phyloP scores from a whole-genome alignment of 306 rosid species.

The Prunus mume region DNA sequence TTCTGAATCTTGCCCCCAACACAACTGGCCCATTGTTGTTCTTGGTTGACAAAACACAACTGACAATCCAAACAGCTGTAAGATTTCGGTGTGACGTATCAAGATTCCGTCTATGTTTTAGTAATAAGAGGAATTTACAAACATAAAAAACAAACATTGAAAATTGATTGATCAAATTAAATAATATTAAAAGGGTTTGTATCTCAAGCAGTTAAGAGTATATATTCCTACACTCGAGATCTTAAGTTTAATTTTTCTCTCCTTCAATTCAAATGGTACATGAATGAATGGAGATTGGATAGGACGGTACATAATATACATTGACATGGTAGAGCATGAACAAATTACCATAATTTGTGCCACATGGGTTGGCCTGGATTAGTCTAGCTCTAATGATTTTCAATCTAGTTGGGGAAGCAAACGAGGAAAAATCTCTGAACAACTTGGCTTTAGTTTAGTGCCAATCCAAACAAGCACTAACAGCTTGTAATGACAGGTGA shows the following conservation, averaged over 20 bases:
- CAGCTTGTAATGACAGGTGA: conserved; percentile 26
- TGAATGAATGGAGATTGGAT: no score
- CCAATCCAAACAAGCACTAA: not conserved
- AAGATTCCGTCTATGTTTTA: not conserved
- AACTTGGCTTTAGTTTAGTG: not conserved
- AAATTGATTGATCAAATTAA: no score
- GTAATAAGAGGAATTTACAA: not conserved
- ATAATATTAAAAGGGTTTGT: no score
- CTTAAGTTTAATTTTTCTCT: no score
- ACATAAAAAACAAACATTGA: not conserved
- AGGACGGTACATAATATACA: no score
- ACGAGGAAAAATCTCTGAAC: not conserved
- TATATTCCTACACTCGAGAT: accelerated
- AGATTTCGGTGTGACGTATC: not conserved
- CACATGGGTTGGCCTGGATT: not conserved
- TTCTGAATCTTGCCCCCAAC: not conserved
- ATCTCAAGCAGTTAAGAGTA: no score
- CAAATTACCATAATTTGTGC: not conserved
- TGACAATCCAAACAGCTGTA: conserved; percentile 8
- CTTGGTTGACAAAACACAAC: not conserved
- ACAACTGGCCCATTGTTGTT: not conserved
- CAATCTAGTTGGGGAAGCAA: not conserved
- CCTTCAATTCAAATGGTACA: no score
- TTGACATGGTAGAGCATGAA: no score
- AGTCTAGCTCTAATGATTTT: not conserved